phyloP scores from a whole-genome alignment of 2,329 filamentous ascomycete species.

The Penicillium sp. region DNA sequence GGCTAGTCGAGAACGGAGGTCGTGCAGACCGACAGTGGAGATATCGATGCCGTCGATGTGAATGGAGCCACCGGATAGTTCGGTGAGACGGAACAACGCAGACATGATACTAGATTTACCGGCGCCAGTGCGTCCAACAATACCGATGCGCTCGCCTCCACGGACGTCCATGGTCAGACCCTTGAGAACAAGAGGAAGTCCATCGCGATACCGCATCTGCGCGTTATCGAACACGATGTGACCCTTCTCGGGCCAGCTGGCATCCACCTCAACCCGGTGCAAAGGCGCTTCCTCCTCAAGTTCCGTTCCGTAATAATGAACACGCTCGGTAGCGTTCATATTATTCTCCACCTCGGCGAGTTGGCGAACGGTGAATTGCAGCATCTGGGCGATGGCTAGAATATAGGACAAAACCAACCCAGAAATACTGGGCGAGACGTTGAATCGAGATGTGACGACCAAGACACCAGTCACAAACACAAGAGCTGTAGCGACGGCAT shows the following conservation, averaged over 20 bases:
- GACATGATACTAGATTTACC: slow-evolving; percentile 54
- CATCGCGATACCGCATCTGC: slow-evolving; percentile 75
- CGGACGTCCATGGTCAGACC: slow-evolving; percentile 58
- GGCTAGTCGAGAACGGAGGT: slow-evolving; percentile 48
- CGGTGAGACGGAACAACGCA: slow-evolving; percentile 49
- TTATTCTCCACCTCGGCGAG: slow-evolving; percentile 95
- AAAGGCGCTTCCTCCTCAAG: slow-evolving; percentile 89
- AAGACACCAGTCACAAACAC: slow-evolving; percentile 88
- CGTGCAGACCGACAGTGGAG: slow-evolving; percentile 44
- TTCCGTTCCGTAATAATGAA: slow-evolving; percentile 84
- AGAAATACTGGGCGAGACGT: slow-evolving; percentile 78
- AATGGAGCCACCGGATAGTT: slow-evolving; percentile 46
- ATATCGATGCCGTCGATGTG: slow-evolving; percentile 52
- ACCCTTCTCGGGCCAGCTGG: slow-evolving; percentile 87
- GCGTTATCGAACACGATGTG: slow-evolving; percentile 77
- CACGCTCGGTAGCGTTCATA: slow-evolving; percentile 93
- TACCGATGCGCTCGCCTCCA: slow-evolving; percentile 54
- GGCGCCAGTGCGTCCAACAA: slow-evolving; percentile 51
- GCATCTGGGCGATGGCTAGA: slow-evolving; percentile 88
- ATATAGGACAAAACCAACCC: slow-evolving; percentile 93
- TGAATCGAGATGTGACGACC: slow-evolving; percentile 88
- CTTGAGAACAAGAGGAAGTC: slow-evolving; percentile 72
- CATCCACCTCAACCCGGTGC: slow-evolving; percentile 70
- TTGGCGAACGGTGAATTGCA: slow-evolving; percentile 93
- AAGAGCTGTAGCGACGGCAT: slow-evolving; percentile 78